phyloP scores from a whole-genome alignment of 495 filamentous ascomycete species.

The Staphylotrichum longicolle region DNA sequence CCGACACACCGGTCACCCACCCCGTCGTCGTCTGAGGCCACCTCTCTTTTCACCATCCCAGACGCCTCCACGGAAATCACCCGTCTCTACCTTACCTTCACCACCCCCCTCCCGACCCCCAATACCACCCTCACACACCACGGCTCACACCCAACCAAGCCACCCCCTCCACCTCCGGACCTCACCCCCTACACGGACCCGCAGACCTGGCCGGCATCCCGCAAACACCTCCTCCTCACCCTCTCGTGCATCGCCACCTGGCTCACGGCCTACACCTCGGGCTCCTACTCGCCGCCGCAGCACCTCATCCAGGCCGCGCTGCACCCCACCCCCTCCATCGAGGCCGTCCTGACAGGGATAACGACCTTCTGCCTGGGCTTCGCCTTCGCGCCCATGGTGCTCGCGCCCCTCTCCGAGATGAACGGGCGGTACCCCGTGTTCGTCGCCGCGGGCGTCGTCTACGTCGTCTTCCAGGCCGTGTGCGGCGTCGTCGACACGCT shows the following conservation, averaged over 20 bases:
- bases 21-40: no score
- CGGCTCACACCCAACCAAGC: conserved; percentile 12
- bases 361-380: conserved; percentile 84
- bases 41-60: background rate
- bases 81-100: conserved; percentile 70
- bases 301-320: conserved; percentile 59
- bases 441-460: conserved; percentile 67
- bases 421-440: conserved; percentile 82
- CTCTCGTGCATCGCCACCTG: conserved; percentile 74
- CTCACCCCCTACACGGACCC: conserved; percentile 68
- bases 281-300: conserved; percentile 70
- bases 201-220: conserved; percentile 65
- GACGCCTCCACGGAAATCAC: conserved; percentile 45
- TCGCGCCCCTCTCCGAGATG: conserved; percentile 89
- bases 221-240: conserved; percentile 70
- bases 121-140: conserved; percentile 41
- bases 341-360: conserved; percentile 72
- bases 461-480: conserved; percentile 62
- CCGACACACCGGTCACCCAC: no score
- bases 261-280: conserved; percentile 77
- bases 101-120: conserved; percentile 62
- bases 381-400: conserved; percentile 79
- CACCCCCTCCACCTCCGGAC: conserved; percentile 58
- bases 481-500: conserved; percentile 72
- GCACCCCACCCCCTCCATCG: conserved; percentile 56